Percentiles rank a stretch among this genome's conserved stretches.
Conservation (phyloP, 331 rosid genomes). For the Saraca asoca region DNA sequence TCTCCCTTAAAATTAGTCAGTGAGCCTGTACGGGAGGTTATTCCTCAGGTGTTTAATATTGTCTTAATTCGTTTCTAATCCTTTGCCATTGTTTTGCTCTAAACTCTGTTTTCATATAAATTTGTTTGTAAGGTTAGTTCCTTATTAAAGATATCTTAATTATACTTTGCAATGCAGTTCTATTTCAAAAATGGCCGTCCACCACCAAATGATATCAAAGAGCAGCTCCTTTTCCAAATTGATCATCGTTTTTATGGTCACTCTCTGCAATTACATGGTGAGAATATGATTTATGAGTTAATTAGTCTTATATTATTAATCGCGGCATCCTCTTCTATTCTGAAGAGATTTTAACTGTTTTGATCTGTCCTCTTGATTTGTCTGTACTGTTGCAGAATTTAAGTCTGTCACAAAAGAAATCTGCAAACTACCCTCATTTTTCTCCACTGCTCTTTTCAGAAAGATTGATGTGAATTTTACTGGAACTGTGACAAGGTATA, state of each 20-base stretch:
- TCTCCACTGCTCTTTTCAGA: constrained; percentile 78
- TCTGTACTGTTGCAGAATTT: constrained; percentile 65
- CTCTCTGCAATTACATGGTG: constrained; percentile 71
- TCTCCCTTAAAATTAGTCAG: constrained; percentile 84
- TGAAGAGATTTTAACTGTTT: constrained; percentile 1
- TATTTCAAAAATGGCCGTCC: constrained; percentile 93
- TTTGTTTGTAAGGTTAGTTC: constrained; percentile 21
- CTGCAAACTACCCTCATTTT: constrained; percentile 96
- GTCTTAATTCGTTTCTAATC: constrained; percentile 24
- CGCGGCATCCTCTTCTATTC: not conserved
- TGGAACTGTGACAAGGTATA: constrained; percentile 83
- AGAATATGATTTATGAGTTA: constrained; percentile 43
- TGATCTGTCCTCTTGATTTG: constrained; percentile 31
- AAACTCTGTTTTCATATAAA: not conserved
- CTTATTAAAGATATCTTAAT: constrained; percentile 22
- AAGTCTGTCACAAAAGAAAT: constrained; percentile 78
- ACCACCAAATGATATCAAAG: constrained; percentile 74
- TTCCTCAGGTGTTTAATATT: constrained; percentile 77
- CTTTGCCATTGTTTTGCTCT: constrained; percentile 12
- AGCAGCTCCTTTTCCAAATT: constrained; percentile 61
- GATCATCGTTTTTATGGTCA: constrained; percentile 67
- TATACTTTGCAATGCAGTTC: constrained; percentile 55
- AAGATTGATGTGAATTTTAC: constrained; percentile 79
- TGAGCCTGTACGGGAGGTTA: constrained; percentile 82
- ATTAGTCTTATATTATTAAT: constrained; percentile 25